phyloP scores from a whole-genome alignment of 345 rosid genomes.

The Arabis hirsuta region DNA sequence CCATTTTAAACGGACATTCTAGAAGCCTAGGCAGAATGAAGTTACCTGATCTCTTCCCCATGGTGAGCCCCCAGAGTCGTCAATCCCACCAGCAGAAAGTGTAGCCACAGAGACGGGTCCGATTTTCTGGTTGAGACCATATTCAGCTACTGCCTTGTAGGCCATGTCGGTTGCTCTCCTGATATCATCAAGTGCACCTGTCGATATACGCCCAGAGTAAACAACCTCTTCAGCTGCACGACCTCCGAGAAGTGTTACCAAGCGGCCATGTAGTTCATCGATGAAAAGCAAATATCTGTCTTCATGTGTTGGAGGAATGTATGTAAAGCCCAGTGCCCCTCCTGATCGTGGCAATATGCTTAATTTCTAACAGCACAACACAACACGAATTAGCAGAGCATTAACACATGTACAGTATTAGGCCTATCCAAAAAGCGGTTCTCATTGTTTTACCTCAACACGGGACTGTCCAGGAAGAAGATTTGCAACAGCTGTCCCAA shows the following conservation, averaged over 20 bases:
- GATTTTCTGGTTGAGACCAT: conserved; percentile 87
- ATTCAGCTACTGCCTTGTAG: conserved; percentile 95
- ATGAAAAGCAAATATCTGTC: conserved; percentile 92
- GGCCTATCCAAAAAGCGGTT: neutral
- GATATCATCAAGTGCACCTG: conserved; percentile 97
- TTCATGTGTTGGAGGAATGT: conserved; percentile 78
- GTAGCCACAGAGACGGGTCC: conserved; percentile 90
- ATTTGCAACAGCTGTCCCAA: conserved; percentile 90
- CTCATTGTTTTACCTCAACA: conserved; percentile 66
- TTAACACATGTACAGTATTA: neutral
- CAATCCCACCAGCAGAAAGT: conserved; percentile 85
- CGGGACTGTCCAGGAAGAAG: conserved; percentile 90
- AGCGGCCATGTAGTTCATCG: conserved; percentile 92
- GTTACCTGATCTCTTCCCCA: conserved; percentile 95
- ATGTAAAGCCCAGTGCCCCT: conserved; percentile 96
- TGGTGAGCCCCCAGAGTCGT: conserved; percentile 68
- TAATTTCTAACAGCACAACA: conserved; percentile 64
- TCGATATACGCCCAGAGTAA: conserved; percentile 88
- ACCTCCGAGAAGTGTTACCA: conserved; percentile 97
- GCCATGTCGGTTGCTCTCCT: conserved; percentile 95
- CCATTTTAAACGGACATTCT: neutral
- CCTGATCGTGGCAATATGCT: conserved; percentile 99
- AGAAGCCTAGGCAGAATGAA: neutral
- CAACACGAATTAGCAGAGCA: conserved; percentile 8
- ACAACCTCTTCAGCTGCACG: conserved; percentile 97